Conservation (phyloP, 2,329 filamentous ascomycete genomes). For the Penicillium sp. region DNA sequence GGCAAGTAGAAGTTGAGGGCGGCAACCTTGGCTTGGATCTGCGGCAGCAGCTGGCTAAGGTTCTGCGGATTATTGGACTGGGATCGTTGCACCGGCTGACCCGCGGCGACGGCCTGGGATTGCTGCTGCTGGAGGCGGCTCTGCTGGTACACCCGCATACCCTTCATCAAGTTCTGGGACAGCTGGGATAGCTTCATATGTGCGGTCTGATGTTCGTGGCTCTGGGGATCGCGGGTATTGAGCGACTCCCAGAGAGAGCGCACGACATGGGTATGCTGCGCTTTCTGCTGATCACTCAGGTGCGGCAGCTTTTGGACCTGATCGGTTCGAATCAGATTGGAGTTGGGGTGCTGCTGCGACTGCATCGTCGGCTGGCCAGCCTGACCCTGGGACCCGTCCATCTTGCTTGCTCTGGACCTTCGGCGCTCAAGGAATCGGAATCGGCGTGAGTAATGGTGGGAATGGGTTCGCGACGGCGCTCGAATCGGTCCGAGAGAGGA, state of each 20-base stretch:
- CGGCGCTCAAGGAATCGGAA: not conserved
- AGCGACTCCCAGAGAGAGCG: conserved; percentile 52
- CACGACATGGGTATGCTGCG: conserved; percentile 52
- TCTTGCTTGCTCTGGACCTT: conserved; percentile 14
- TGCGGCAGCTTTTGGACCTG: conserved; percentile 51
- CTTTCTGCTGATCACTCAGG: conserved; percentile 52
- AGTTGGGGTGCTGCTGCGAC: conserved; percentile 40
- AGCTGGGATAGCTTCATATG: conserved; percentile 49
- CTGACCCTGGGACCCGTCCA: conserved; percentile 33
- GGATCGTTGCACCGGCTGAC: conserved; percentile 25
- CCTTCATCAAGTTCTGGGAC: conserved; percentile 50
- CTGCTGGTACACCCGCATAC: conserved; percentile 46
- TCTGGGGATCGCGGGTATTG: conserved; percentile 46
- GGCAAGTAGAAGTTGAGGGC: conserved; percentile 43
- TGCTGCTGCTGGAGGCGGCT: conserved; percentile 26
- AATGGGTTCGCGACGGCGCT: not conserved
- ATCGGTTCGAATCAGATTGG: conserved; percentile 48
- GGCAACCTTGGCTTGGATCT: conserved; percentile 46
- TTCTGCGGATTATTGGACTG: conserved; percentile 37
- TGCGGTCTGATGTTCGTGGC: conserved; percentile 47
- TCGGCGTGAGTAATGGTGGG: not conserved
- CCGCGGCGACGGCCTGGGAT: conserved; percentile 22
- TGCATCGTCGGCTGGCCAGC: conserved; percentile 30
- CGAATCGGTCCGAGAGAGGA: not conserved
- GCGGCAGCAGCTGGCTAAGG: conserved; percentile 41